Evolutionary conservation across 768 basidiomycete genomes (phyloP).

Genomic region (Lentinula guzmanii): DNA sequence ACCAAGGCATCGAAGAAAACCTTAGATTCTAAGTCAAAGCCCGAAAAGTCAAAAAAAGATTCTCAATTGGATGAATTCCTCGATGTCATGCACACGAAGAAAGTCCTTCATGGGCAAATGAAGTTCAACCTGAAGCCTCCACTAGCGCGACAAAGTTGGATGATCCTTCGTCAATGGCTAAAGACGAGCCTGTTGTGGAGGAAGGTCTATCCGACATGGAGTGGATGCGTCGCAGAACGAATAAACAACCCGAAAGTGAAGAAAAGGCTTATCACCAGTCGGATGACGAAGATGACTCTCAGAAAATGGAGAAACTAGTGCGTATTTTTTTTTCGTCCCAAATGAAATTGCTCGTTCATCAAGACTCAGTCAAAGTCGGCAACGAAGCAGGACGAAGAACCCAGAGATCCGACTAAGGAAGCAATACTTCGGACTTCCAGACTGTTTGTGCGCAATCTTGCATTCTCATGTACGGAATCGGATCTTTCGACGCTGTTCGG

Average conservation of each 20-base stretch:
- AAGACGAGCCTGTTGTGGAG: conserved; percentile 14
- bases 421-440: conserved; percentile 72
- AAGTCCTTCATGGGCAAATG: conserved; percentile 64
- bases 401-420: conserved; percentile 32
- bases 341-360: background rate
- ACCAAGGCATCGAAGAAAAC: conserved; percentile 4
- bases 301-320: conserved; percentile 6
- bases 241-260: conserved; percentile 31
- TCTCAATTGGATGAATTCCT: conserved; percentile 60
- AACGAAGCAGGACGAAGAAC: background rate
- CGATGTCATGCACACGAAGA: conserved; percentile 64
- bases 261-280: conserved; percentile 59
- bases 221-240: conserved; percentile 69
- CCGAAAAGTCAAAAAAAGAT: conserved; percentile 24
- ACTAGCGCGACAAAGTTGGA: conserved; percentile 6
- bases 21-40: conserved; percentile 8
- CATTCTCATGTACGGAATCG: conserved; percentile 72
- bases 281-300: conserved; percentile 40
- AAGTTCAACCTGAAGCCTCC: conserved; percentile 17
- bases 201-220: conserved; percentile 60
- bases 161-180: conserved; percentile 9
- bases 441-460: conserved; percentile 92
- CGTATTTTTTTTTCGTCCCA: background rate
- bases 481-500: conserved; percentile 65
- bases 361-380: background rate